A percentile compares a stretch with the other conserved stretches of the same genome.
These are phyloP conservation scores for Calonectria honghensis DNA, from an alignment of 2,329 filamentous ascomycete species.

Conservation along the genomic window DNA sequence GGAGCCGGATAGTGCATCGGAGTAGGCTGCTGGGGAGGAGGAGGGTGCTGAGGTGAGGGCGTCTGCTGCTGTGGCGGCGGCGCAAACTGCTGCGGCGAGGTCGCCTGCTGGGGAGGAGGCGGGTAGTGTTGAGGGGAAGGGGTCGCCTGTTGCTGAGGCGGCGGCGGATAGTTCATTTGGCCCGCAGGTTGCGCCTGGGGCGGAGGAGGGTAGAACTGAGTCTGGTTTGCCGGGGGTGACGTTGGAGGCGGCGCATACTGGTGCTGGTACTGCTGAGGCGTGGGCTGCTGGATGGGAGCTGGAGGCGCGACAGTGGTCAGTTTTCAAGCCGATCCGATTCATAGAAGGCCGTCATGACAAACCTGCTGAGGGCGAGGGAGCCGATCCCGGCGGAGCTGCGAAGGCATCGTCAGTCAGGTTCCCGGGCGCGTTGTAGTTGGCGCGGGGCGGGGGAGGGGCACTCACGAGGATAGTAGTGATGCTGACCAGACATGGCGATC, in stretches of 20 bases:
- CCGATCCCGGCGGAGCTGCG: constrained; percentile 65
- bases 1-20: constrained; percentile 52
- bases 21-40: constrained; percentile 47
- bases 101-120: constrained; percentile 45
- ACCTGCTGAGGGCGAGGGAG: constrained; percentile 57
- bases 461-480: constrained; percentile 70
- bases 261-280: constrained; percentile 56
- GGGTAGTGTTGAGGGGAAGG: constrained; percentile 55
- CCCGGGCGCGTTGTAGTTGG: constrained; percentile 26
- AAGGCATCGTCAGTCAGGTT: constrained; percentile 47
- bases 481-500: constrained; percentile 63
- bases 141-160: constrained; percentile 54
- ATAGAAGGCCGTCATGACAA: constrained; percentile 39
- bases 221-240: constrained; percentile 67
- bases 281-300: constrained; percentile 49
- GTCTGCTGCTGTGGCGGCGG: constrained; percentile 32
- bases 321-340: constrained; percentile 13
- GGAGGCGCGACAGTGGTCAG: constrained; percentile 43
- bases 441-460: constrained; percentile 35
- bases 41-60: constrained; percentile 30
- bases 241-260: constrained; percentile 68
- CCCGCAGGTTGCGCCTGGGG: constrained; percentile 59
- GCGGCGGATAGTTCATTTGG: constrained; percentile 56
- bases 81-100: constrained; percentile 38
- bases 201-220: constrained; percentile 68